Evolutionary conservation across 148 eudicot species (phyloP), one percentile per base, ranked within the genome.

Genomic region (Rhododendron ferrugineum): DNA sequence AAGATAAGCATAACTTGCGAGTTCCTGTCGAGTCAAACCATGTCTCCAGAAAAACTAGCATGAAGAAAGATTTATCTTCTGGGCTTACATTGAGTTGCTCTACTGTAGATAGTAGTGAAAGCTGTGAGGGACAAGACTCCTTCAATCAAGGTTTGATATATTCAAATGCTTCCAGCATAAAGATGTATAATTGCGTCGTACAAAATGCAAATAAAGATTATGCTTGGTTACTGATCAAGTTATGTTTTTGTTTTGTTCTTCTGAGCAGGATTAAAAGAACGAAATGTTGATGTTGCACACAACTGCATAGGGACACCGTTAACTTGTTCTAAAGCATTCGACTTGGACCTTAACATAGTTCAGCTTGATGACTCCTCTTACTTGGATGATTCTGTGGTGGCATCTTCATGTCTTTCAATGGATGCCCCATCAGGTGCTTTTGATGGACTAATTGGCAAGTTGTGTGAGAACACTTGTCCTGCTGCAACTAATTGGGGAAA

Each of bases 321-420:
- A 54, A 73, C 81, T 84, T 46, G 79, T 74, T 32, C 77, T 44
- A 83, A 83, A 80, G 77, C 49, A 34, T 20, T 54, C 49, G 52
- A 52, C 26, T 82, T 94, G 73, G 96, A 94, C 90, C 96, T 93
- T 44, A 95, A 93, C 88, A 84, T 56, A 78, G 28, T 74, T 85
- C 89, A 68, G 70, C 44, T 72, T 62, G 95, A 91, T 77, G 91
- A 91, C 44, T 86, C 87, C 2, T 88, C 87, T 84, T 37, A 70
- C 70, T 86, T 89, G 42, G 30, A 49, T 49, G 60, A 79, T 79
- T 44, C 34, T 15, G 23, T 79, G 60, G 82, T 79, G 15, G 83
- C 83, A 34, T 56, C 26, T 30, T 42, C 68, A 54, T 56, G 44
- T 52, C 68, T 52, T 80, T 80, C 83, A 32, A 54, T 36, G 46